Evolutionary conservation across 148 eudicot species (phyloP), one percentile per base, ranked within the genome.

Genomic region (Simmondsia chinensis): DNA sequence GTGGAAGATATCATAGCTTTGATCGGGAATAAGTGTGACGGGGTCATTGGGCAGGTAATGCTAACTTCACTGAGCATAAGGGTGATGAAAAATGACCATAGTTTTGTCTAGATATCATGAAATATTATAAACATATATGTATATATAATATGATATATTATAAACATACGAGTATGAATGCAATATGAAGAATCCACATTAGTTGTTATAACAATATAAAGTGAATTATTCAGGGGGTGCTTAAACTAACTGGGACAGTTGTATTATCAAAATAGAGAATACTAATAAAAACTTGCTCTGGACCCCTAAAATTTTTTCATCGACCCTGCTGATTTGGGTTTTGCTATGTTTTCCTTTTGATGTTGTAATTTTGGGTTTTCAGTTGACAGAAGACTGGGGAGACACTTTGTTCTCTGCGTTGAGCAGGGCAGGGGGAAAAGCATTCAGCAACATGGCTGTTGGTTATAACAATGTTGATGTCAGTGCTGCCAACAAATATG

Each of bases 321-420:
- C n/a, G n/a, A n/a, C n/a, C 31, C 5, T 26, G 21, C 33, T 50
- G 3, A 22, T 6, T 24, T 13, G 27, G 20, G 32, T 11, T 50
- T 55, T 3, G 35, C 34, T 1, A 11, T 18, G 5, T n/a, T n/a
- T n/a, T n/a, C n/a, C n/a, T n/a, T 34, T 34, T 0, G 6, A 2
- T 39, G 32, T 33, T 33, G 4, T n/a, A n/a, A n/a, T n/a, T n/a
- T n/a, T 13, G 11, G 11, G n/a, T n/a, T 22, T 64, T 19, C 46
- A 91, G 99, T 64, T 82, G 71, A 82, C 99, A n/a, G 99, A 91
- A 50, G 94, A 86, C 20, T 91, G 99, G 99, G 99, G 99, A 15
- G 96, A 91, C 61, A 82, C 86, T 4, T 61, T 91, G 72, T 91
- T 91, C 68, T 82, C 87, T 10, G 96, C 99, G 33, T 66, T 91